phyloP scores from a whole-genome alignment of 768 basidiomycete species.

The Pulveroboletus ravenelii region DNA sequence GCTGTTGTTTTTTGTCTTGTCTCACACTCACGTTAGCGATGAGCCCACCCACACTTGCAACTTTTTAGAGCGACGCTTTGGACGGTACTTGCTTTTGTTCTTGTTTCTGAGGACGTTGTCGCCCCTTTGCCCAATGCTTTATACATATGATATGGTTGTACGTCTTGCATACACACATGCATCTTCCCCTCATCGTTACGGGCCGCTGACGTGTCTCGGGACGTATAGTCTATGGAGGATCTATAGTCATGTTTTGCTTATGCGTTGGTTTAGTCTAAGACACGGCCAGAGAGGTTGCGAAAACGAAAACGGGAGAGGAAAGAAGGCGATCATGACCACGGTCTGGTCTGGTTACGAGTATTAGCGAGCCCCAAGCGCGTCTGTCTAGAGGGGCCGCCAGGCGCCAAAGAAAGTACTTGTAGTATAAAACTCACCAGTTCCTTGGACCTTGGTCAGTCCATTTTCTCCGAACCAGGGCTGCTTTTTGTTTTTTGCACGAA shows the following conservation, averaged over 20 bases:
- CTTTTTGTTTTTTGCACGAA: too few species aligned
- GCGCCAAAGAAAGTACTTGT: too few species aligned
- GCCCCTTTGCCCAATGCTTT: background rate
- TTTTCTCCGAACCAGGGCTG: too few species aligned
- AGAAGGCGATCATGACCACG: too few species aligned
- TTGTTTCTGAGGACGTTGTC: background rate
- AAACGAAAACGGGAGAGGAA: too few species aligned
- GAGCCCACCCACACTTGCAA: background rate
- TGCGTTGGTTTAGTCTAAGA: too few species aligned
- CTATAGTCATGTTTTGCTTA: background rate
- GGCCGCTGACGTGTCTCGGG: background rate
- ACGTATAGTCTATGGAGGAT: background rate
- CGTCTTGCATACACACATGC: background rate
- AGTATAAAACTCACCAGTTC: too few species aligned
- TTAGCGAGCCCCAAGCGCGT: too few species aligned
- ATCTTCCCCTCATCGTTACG: background rate
- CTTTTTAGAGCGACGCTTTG: background rate
- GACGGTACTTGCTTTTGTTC: background rate
- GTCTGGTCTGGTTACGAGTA: too few species aligned
- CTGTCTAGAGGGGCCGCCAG: too few species aligned
- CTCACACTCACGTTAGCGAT: background rate
- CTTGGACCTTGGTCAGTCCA: too few species aligned
- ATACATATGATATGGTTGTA: background rate
- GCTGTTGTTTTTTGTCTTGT: background rate
- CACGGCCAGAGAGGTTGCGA: too few species aligned